Conservation (phyloP, 805 yeast species). For the Yamadazyma insecticola region DNA sequence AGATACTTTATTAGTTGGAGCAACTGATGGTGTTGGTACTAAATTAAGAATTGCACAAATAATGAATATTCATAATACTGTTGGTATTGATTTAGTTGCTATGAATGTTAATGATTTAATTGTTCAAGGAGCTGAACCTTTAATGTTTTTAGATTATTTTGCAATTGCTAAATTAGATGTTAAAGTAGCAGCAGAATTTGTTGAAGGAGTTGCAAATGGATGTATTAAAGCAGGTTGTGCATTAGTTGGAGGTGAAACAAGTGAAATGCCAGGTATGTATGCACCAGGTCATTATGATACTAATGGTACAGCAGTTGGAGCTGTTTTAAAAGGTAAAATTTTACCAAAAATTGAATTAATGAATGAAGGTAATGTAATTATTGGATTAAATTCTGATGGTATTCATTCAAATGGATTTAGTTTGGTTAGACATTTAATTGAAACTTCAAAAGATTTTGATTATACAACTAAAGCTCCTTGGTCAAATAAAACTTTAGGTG, state of each 20-base stretch:
- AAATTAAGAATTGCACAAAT: conserved; percentile 92
- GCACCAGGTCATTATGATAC: conserved; percentile 95
- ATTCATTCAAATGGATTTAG: conserved; percentile 97
- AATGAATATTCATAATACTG: conserved; percentile 88
- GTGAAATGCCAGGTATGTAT: conserved; percentile 99
- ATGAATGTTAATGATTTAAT: conserved; percentile 98
- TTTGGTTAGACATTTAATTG: conserved; percentile 86
- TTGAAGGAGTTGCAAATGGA: conserved; percentile 93
- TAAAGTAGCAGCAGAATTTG: conserved; percentile 79
- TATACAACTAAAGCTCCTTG: conserved; percentile 85
- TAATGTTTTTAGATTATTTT: conserved; percentile 90
- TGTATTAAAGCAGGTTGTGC: conserved; percentile 96
- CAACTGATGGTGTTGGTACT: conserved; percentile 99
- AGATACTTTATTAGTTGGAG: conserved; percentile 85
- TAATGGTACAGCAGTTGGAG: conserved; percentile 98
- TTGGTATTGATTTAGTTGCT: conserved; percentile 97
- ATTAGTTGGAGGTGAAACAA: conserved; percentile 97
- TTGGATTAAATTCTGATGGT: conserved; percentile 90
- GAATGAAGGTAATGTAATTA: conserved; percentile 73
- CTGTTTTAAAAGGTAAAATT: conserved; percentile 70
- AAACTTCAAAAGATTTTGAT: conserved; percentile 62
- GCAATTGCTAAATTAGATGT: conserved; percentile 92
- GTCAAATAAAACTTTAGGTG: conserved; percentile 74
- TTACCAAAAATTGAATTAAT: conserved; percentile 68
- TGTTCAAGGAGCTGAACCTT: conserved; percentile 98